Conservation (phyloP, 129 eudicot species). For the Apium graveolens region DNA sequence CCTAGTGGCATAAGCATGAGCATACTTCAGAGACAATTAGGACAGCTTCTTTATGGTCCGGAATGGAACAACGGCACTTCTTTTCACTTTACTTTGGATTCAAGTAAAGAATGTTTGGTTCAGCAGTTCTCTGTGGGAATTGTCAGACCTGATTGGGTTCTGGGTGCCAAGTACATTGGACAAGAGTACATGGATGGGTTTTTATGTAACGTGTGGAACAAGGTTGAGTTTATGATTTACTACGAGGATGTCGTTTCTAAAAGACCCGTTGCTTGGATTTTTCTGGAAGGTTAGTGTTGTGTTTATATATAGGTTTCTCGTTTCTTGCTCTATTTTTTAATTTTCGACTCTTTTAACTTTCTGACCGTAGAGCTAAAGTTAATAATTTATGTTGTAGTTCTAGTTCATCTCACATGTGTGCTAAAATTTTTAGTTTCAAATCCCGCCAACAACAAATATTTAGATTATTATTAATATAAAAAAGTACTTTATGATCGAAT, state of each 20-base stretch:
- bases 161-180: conserved; percentile 36
- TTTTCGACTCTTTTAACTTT: too few species aligned
- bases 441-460: too few species aligned
- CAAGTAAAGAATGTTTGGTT: conserved; percentile 13
- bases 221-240: conserved; percentile 42
- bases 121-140: conserved; percentile 42
- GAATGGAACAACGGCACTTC: conserved; percentile 51
- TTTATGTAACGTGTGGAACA: conserved; percentile 45
- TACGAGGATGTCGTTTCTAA: conserved; percentile 43
- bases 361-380: too few species aligned
- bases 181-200: conserved; percentile 27
- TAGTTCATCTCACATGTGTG: too few species aligned
- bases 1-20: conserved; percentile 43
- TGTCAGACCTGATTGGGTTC: conserved; percentile 36
- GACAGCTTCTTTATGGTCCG: conserved; percentile 29
- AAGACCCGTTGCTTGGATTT: conserved; percentile 52
- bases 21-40: conserved; percentile 40
- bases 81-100: conserved; percentile 24
- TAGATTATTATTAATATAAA: too few species aligned
- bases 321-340: too few species aligned
- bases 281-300: too few species aligned
- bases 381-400: too few species aligned
- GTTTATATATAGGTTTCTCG: too few species aligned
- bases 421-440: too few species aligned
- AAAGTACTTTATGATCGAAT: too few species aligned